Conservation (phyloP, 495 filamentous ascomycete genomes). For the Chaetomium tenue region DNA sequence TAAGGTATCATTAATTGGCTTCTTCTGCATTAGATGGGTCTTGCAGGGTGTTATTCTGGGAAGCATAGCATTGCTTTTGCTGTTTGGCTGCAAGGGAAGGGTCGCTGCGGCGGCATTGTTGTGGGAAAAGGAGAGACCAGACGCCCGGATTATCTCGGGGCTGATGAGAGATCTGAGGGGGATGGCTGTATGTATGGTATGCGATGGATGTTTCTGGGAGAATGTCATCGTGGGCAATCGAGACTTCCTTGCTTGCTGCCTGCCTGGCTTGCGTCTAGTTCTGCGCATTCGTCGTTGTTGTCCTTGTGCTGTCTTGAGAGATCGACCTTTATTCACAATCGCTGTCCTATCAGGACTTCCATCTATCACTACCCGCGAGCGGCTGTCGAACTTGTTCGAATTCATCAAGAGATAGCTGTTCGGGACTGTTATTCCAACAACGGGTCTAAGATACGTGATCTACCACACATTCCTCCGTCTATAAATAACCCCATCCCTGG, state of each 20-base stretch:
- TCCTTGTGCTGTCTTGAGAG: neutral
- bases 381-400: no score
- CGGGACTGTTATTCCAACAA: no score
- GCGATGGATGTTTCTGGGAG: slow-evolving; percentile 3
- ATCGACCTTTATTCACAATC: neutral
- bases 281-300: no score
- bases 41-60: slow-evolving; percentile 13
- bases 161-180: neutral
- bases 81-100: neutral
- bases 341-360: neutral
- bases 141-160: neutral
- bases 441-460: no score
- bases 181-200: slow-evolving; percentile 13
- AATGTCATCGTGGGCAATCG: slow-evolving; percentile 14
- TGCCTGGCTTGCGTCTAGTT: neutral
- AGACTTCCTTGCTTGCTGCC: no score
- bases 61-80: slow-evolving; percentile 24
- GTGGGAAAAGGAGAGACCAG: slow-evolving; percentile 16
- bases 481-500: no score
- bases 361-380: no score
- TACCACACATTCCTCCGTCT: no score
- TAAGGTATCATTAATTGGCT: slow-evolving; percentile 23
- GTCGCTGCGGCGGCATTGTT: neutral
- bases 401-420: no score
- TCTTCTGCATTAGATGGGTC: slow-evolving; percentile 21